Evolutionary conservation across 225 moss, liverwort and hornwort species (phyloP).

Genomic region (Sphagnum tenellum): DNA sequence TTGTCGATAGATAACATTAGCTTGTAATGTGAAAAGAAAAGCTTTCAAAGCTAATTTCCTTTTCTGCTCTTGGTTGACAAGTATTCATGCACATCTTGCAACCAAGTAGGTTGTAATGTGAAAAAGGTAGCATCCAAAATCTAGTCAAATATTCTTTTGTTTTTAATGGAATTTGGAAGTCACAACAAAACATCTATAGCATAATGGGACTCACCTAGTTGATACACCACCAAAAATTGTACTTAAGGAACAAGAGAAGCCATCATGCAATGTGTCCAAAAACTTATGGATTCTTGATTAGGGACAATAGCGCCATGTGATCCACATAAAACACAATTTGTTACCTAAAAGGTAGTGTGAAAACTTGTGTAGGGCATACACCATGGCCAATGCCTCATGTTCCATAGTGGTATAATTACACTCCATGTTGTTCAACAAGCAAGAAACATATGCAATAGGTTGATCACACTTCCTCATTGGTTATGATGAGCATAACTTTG

Average conservation of each 20-base stretch:
- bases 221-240: background rate
- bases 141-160: background rate
- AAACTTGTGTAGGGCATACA: background rate
- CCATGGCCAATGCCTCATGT: background rate
- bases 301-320: background rate
- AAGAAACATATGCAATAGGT: background rate
- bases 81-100: background rate
- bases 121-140: background rate
- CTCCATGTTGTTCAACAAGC: background rate
- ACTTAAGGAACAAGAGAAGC: background rate
- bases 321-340: too few species aligned
- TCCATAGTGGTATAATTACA: background rate
- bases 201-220: background rate
- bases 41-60: background rate
- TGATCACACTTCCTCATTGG: background rate
- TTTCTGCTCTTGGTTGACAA: background rate
- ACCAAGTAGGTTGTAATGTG: background rate
- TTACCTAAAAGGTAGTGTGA: background rate
- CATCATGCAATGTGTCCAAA: background rate
- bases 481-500: background rate
- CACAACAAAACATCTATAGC: background rate
- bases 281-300: background rate
- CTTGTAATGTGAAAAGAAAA: background rate
- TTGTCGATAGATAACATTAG: background rate
- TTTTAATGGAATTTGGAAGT: background rate